These are phyloP conservation scores for Talaromyces proteolyticus DNA, from an alignment of 495 filamentous ascomycete genomes.

Conservation along the genomic window DNA sequence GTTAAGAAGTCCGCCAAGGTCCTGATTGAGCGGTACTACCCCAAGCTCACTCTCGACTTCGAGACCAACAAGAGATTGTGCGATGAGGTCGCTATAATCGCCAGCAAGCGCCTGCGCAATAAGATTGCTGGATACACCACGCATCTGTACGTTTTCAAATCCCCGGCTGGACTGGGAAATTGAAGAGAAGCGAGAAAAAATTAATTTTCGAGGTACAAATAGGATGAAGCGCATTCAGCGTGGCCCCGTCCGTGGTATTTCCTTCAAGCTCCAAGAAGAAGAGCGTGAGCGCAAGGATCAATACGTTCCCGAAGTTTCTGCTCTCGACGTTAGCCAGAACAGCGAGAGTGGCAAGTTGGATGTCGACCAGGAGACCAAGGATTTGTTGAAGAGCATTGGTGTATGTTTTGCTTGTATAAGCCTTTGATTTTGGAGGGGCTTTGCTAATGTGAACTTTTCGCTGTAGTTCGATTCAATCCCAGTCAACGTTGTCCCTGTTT, in stretches of 20 bases:
- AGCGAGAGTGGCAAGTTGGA: constrained; percentile 84
- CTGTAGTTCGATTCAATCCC: constrained; percentile 90
- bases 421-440: constrained; percentile 16
- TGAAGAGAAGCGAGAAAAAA: background rate
- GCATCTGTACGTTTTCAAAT: constrained; percentile 40
- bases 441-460: background rate
- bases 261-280: constrained; percentile 99
- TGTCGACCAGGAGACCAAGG: constrained; percentile 95
- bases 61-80: constrained; percentile 99
- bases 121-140: constrained; percentile 97
- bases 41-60: constrained; percentile 97
- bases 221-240: constrained; percentile 98
- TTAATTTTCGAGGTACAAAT: background rate
- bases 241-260: constrained; percentile 98
- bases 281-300: constrained; percentile 99
- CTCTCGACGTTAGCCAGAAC: constrained; percentile 90
- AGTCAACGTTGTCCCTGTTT: constrained; percentile 85
- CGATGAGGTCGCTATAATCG: constrained; percentile 99
- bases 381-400: constrained; percentile 94
- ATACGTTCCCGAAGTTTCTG: constrained; percentile 98
- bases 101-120: constrained; percentile 95
- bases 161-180: background rate
- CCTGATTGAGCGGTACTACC: constrained; percentile 99
- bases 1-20: constrained; percentile 99
- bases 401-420: constrained; percentile 40